Base-by-base conservation (phyloP, 1,139 yeast genomes). In the Sugiyamaella paludigena region DNA sequence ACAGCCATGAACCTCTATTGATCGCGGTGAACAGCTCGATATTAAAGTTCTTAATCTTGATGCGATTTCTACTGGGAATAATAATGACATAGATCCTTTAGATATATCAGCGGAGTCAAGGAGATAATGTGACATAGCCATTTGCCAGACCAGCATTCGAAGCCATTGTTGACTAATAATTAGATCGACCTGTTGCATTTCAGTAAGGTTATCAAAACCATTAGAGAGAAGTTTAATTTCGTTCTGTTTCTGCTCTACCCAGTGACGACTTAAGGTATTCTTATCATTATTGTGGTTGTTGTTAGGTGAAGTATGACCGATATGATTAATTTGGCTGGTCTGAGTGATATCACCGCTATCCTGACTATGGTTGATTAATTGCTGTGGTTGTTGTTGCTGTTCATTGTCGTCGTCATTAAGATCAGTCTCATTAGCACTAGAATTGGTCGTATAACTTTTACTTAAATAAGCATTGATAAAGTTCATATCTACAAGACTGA, bases 141-240 rank as follows among this genome's bases (percentile, higher is more conserved):
- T 54, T 37, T 56, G 56, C 59, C 59, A 56, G n/a, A 56, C 52
- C 36, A 56, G 45, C 52, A 56, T 52, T 9, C 53, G 44, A 37
- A 56, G 48, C 59, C 59, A 56, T 40, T 54, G 58, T 41, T 55
- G 58, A 5, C 57, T 55, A 12, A 56, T 52, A 7, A 54, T 51
- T 26, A 53, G 41, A 32, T 56, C 59, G 1, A 50, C 59, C 35
- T 50, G 53, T 40, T 55, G 58, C 56, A 52, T 52, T 34, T 54
- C 58, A 4, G 56, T 19, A 27, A 51, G 47, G 30, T 29, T 16
- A 24, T 48, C 49, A n/a, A 52, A 15, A 10, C 42, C 57, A 4
- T 45, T 33, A 15, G 54, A 49, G 4, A 48, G 34, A 11, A 31
- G 37, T 7, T 35, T 33, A 35, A 52, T 43, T 43, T 53, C 43